phyloP scores from a whole-genome alignment of 2,329 filamentous ascomycete genomes.

The Boeremia exigua region DNA sequence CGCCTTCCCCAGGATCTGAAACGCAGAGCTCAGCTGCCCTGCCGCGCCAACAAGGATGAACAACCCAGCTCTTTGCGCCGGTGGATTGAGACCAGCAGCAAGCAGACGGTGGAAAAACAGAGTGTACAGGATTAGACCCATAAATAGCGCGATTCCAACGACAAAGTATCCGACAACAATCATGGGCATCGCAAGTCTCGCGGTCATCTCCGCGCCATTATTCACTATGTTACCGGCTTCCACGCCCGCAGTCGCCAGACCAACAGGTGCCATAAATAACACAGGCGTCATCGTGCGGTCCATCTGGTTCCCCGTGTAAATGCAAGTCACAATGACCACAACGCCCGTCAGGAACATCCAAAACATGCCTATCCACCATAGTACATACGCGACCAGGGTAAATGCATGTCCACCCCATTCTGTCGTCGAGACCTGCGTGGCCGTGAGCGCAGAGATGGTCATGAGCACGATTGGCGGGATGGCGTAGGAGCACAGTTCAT shows the following conservation, averaged over 20 bases:
- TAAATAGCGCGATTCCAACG: constrained; percentile 25
- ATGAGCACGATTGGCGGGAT: constrained; percentile 55
- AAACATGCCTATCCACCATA: constrained; percentile 31
- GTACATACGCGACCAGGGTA: constrained; percentile 57
- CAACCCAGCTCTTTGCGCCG: constrained; percentile 18
- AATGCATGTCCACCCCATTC: constrained; percentile 69
- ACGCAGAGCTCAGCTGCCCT: constrained; percentile 28
- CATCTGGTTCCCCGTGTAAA: too few species aligned
- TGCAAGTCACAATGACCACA: constrained; percentile 10
- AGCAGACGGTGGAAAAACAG: constrained; percentile 22
- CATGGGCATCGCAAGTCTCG: constrained; percentile 23
- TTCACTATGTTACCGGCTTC: constrained; percentile 22
- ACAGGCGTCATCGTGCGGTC: constrained; percentile 12
- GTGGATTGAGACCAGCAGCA: constrained; percentile 21
- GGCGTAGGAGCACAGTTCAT: constrained; percentile 69
- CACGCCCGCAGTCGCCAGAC: constrained; percentile 25
- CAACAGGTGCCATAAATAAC: constrained; percentile 25
- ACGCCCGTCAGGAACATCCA: constrained; percentile 25
- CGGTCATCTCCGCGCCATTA: constrained; percentile 18
- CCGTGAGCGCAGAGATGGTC: constrained; percentile 67
- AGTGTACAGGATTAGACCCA: constrained; percentile 24
- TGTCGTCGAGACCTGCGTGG: constrained; percentile 64
- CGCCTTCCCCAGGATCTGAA: constrained; percentile 23
- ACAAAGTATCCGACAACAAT: constrained; percentile 26
- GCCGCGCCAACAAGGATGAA: constrained; percentile 21